These are phyloP conservation scores for Avena eriantha DNA, from an alignment of 176 grass and related monocot species.

Conservation along the genomic window DNA sequence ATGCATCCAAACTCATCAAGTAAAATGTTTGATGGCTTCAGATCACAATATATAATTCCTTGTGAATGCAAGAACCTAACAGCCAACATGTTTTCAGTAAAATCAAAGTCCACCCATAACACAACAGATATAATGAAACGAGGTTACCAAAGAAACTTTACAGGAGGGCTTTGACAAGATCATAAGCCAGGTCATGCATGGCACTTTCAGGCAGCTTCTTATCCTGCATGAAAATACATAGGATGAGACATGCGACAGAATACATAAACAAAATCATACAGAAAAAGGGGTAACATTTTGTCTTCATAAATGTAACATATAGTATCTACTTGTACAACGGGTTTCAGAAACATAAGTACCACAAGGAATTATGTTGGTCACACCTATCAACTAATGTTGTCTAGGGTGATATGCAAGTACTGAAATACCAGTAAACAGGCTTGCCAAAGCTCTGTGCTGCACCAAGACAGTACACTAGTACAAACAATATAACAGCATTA, in stretches of 20 bases:
- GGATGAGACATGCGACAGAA: conserved; percentile 28
- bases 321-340: conserved; percentile 17
- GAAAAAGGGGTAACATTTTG: neutral
- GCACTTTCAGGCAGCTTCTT: conserved; percentile 84
- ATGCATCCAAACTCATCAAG: conserved; percentile 93
- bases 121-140: conserved; percentile 43
- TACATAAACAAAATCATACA: conserved; percentile 33
- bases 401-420: neutral
- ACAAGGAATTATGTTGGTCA: neutral
- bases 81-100: conserved; percentile 33
- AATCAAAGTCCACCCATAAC: conserved; percentile 33
- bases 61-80: conserved; percentile 97
- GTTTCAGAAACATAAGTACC: neutral
- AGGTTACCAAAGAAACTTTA: conserved; percentile 52
- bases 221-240: conserved; percentile 63
- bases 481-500: conserved; percentile 5
- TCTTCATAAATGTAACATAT: conserved; percentile 8
- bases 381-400: conserved; percentile 32
- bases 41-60: conserved; percentile 96
- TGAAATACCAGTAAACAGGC: neutral
- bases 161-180: conserved; percentile 91
- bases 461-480: conserved; percentile 8
- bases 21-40: conserved; percentile 98
- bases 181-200: conserved; percentile 85
- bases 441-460: neutral